Base-by-base conservation (phyloP, 2,329 filamentous ascomycete species). In the Trichoderma hamatum region DNA sequence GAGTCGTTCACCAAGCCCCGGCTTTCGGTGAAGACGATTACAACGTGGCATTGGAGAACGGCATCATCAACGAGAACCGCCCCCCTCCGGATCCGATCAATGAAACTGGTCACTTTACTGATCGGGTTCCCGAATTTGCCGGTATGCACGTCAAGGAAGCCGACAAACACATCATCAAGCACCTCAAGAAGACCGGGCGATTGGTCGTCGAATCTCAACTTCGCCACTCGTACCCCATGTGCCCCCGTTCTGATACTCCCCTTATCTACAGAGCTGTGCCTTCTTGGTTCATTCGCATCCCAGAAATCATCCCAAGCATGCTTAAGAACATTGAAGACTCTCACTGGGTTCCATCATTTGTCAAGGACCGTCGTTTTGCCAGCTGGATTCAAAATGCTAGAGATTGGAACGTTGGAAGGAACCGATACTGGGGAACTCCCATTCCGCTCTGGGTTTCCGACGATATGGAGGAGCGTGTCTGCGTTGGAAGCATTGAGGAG, bases 21-120 rank as follows among this genome's bases (percentile, higher is more conserved):
- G 93, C 94, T 1, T 97, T 95, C 77, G 95, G 95, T 86, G 93
- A 97, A 81, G 95, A 97, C 72, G 95, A 98, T 90, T 97, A 97
- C 84, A 90, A 90, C 73, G 89, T 96, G 70, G 92, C 92, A 10
- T 80, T 94, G 70, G 89, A 90, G 69, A 84, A 88, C 56, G 94
- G 93, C 52, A 86, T 97, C 74, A 91, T 97, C 76, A 91, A 81
- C 71, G 91, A 94, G 73, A 86, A 88, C 69, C 89, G 92, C 66
- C 84, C 89, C 43, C 93, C 95, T n/a, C 94, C 94, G 0, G 95
- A 96, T 77, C 95, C 95, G 1, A 90, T 97, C n/a, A 91, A 96
- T 75, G 92, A 95, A 63, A 88, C 87, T 36, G 95, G 93, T 51
- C 86, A 89, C 75, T 97, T 95, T 80, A 95, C 91, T 1, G 83